phyloP scores from a whole-genome alignment of 169 alveolate species.

The Eimeria acervulina region DNA sequence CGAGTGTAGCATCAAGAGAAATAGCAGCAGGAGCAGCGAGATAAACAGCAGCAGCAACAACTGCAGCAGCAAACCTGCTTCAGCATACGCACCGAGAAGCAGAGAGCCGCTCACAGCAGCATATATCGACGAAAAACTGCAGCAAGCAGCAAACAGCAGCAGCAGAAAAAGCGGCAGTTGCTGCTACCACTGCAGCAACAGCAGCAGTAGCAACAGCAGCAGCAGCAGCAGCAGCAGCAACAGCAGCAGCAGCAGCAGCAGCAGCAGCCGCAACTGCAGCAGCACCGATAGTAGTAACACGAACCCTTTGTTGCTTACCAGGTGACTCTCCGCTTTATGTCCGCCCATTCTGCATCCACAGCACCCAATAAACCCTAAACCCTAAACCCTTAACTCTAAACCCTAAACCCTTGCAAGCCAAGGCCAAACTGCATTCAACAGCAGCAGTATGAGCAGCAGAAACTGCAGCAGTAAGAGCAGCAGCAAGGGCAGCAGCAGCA shows the following conservation, averaged over 20 bases:
- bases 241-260: too few relatives aligned
- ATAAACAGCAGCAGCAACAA: conserved; percentile 23
- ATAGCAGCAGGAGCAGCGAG: neutral
- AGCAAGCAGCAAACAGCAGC: neutral
- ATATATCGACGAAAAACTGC: conserved; percentile 33
- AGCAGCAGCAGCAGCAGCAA: neutral
- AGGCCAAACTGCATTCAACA: neutral
- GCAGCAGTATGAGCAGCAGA: too few relatives aligned
- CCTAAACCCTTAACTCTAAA: conserved; percentile 36
- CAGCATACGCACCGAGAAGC: neutral
- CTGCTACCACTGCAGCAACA: neutral
- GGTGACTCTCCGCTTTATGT: conserved; percentile 14
- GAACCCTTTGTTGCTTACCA: neutral
- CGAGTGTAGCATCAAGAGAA: neutral
- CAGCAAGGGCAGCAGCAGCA: neutral
- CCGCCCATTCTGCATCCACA: conserved; percentile 25
- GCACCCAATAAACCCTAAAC: conserved; percentile 1
- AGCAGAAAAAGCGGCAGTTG: neutral
- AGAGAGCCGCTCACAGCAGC: conserved; percentile 60
- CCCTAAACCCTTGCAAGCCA: neutral
- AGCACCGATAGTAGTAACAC: too few relatives aligned
- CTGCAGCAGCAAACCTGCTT: neutral
- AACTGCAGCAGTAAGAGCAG: too few relatives aligned
- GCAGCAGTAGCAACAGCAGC: conserved; percentile 31
- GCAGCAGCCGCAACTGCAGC: too few relatives aligned